Evolutionary conservation across 371 early-diverging fungal genomes (phyloP).

Genomic region (Circinella umbellata): DNA sequence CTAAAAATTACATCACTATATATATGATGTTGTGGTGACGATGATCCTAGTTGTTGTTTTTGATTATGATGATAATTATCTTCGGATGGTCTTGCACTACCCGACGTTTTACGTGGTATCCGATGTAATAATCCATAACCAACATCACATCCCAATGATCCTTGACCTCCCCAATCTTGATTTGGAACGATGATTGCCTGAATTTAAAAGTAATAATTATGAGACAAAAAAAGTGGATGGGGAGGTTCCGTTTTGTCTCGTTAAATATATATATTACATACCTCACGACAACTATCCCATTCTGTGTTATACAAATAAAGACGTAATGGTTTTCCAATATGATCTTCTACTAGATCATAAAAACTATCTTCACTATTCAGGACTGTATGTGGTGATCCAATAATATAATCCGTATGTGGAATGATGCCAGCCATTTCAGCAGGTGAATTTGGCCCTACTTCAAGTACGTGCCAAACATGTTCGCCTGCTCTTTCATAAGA

Average conservation of each 20-base stretch:
- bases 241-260: too few relatives aligned
- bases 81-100: constrained; percentile 12
- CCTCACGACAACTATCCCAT: constrained; percentile 70
- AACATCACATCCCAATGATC: constrained; percentile 72
- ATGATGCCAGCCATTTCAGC: constrained; percentile 72
- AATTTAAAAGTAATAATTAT: background rate
- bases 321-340: constrained; percentile 59
- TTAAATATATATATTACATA: constrained; percentile 18
- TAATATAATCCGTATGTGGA: constrained; percentile 67
- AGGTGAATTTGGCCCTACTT: constrained; percentile 63
- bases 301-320: constrained; percentile 69
- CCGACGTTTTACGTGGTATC: constrained; percentile 19
- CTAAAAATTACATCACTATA: constrained; percentile 25
- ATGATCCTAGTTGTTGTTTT: background rate
- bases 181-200: constrained; percentile 70
- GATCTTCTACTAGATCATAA: constrained; percentile 58
- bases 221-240: background rate
- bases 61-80: background rate
- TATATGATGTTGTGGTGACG: background rate
- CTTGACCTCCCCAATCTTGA: constrained; percentile 75
- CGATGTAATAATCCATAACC: constrained; percentile 51
- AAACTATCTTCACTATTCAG: constrained; percentile 67
- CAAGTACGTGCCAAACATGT: constrained; percentile 78
- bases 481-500: constrained; percentile 70
- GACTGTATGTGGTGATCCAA: constrained; percentile 64